A percentile compares a stretch with the other conserved stretches of the same genome.
Evolutionary conservation across 108 stramenopile species (phyloP).

Genomic region (Nitzschia inconspicua): DNA sequence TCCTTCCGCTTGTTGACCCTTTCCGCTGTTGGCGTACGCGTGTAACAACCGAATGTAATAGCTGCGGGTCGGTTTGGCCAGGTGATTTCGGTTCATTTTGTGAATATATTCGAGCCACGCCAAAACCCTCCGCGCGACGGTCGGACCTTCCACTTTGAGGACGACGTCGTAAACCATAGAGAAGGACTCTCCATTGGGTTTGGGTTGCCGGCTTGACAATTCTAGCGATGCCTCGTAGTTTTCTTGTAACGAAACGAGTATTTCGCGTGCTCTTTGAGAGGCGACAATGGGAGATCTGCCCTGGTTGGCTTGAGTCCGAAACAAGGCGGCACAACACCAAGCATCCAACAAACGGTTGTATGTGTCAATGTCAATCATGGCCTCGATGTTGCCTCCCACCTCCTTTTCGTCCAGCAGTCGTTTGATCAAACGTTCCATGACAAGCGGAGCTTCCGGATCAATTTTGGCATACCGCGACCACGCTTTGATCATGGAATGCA

Average conservation of each 20-base stretch:
- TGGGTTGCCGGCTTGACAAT: background rate
- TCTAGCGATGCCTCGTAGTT: conserved; percentile 14
- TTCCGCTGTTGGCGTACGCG: conserved; percentile 34
- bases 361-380: conserved; percentile 8
- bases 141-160: conserved; percentile 21
- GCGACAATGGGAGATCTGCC: conserved; percentile 5
- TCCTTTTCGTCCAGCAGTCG: conserved; percentile 32
- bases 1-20: conserved; percentile 29
- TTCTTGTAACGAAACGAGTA: conserved; percentile 33
- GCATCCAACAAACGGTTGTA: conserved; percentile 41
- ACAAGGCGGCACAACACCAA: conserved; percentile 39
- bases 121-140: conserved; percentile 21
- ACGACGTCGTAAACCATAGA: conserved; percentile 29
- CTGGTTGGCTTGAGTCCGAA: conserved; percentile 9
- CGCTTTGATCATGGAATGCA: conserved; percentile 42
- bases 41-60: conserved; percentile 29
- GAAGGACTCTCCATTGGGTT: conserved; percentile 30
- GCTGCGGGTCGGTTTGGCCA: conserved; percentile 17
- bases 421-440: conserved; percentile 36
- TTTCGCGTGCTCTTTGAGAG: conserved; percentile 37
- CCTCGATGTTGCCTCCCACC: conserved; percentile 18
- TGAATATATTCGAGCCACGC: conserved; percentile 39
- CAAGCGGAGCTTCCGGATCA: conserved; percentile 31
- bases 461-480: conserved; percentile 31
- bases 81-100: conserved; percentile 18